Percentiles rank a stretch among this genome's conserved stretches.
These are phyloP conservation scores for Fusarium fujikuroi DNA, from an alignment of 2,329 filamentous ascomycete species.

Conservation along the genomic window DNA sequence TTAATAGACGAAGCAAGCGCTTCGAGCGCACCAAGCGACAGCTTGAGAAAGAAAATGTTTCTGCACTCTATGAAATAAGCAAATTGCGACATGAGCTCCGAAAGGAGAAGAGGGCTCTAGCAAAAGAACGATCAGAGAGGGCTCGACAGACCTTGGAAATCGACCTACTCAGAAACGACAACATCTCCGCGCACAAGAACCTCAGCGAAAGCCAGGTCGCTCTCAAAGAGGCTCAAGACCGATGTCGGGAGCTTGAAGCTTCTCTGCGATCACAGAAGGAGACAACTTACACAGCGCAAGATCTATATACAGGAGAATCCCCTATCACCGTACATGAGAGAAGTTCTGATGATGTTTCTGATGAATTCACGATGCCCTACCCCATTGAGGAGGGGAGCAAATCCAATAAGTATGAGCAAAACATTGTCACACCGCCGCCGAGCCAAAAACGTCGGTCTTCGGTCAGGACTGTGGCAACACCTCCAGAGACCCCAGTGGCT, in stretches of 20 bases:
- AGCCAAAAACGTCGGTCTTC: neutral
- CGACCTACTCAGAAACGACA: neutral
- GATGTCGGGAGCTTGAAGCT: neutral
- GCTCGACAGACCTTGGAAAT: neutral
- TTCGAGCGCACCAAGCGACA: neutral
- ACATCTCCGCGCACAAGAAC: fast-evolving
- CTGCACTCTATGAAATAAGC: neutral
- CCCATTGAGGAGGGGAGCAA: too few species aligned
- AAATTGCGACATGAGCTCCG: neutral
- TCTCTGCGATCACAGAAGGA: fast-evolving
- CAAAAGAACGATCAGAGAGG: neutral
- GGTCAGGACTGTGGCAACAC: fast-evolving
- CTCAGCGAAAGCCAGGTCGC: fast-evolving
- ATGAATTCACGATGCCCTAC: too few species aligned
- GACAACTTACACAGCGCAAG: fast-evolving
- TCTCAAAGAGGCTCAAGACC: neutral
- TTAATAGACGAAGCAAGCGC: fast-evolving
- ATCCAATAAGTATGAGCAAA: too few species aligned
- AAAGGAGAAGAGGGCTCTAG: neutral
- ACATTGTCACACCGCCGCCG: neutral
- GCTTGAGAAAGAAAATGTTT: neutral
- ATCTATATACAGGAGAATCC: fast-evolving
- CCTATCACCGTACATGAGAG: too few species aligned
- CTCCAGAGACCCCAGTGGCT: neutral
- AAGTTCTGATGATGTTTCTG: too few species aligned